Percentiles rank a stretch among this genome's conserved stretches.
Conservation (phyloP, 495 filamentous ascomycete species). For the Sabuloglossum arenarium region DNA sequence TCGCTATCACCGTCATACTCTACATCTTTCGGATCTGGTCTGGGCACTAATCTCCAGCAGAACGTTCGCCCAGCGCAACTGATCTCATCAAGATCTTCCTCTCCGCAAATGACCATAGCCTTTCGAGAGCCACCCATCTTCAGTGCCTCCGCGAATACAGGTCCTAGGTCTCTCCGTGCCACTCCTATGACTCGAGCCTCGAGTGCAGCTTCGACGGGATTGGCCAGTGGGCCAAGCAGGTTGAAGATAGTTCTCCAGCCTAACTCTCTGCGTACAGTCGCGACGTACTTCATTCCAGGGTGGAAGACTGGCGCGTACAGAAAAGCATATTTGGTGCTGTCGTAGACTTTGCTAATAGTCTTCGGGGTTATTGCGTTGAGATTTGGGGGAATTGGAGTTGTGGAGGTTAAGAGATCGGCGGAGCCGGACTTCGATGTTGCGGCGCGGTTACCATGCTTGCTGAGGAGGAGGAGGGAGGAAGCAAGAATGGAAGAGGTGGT, state of each 20-base stretch:
- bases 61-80: slow-evolving; percentile 68
- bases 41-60: slow-evolving; percentile 62
- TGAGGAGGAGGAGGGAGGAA: slow-evolving; percentile 57
- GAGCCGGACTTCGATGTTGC: slow-evolving; percentile 90
- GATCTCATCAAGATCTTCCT: slow-evolving; percentile 89
- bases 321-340: slow-evolving; percentile 73
- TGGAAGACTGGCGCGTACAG: slow-evolving; percentile 95
- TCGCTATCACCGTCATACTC: slow-evolving; percentile 16
- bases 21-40: slow-evolving; percentile 23
- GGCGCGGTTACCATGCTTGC: slow-evolving; percentile 93
- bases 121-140: slow-evolving; percentile 55
- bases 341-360: slow-evolving; percentile 49
- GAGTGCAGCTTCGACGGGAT: slow-evolving; percentile 58
- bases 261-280: slow-evolving; percentile 59
- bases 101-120: slow-evolving; percentile 80
- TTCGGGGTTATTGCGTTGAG: slow-evolving; percentile 48
- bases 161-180: slow-evolving; percentile 64
- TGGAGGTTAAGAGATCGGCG: slow-evolving; percentile 67
- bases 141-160: slow-evolving; percentile 72
- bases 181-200: slow-evolving; percentile 87
- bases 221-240: slow-evolving; percentile 75
- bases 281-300: slow-evolving; percentile 74
- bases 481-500: slow-evolving; percentile 87
- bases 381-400: slow-evolving; percentile 45
- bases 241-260: slow-evolving; percentile 95